These are phyloP conservation scores for Coemansia sp. DNA, from an alignment of 192 early-diverging fungal genomes.

Conservation along the genomic window DNA sequence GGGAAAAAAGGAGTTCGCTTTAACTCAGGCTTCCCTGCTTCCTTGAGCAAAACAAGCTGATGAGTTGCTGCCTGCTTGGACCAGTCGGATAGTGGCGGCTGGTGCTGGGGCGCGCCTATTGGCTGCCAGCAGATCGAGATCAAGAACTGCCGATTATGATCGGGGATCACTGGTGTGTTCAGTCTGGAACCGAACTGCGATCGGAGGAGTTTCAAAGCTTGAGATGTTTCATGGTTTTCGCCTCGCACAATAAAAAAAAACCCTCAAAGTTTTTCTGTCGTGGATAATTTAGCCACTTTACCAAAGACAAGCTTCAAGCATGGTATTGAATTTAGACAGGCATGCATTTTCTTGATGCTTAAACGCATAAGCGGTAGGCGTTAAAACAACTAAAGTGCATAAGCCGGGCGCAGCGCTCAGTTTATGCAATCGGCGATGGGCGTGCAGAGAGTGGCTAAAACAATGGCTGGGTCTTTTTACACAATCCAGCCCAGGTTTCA, in stretches of 20 bases:
- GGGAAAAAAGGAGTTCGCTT: not conserved
- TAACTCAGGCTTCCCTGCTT: not conserved
- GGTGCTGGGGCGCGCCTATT: conserved; percentile 5
- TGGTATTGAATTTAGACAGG: not conserved
- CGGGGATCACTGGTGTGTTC: not conserved
- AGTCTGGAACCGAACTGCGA: not conserved
- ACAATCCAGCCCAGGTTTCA: conserved; percentile 11
- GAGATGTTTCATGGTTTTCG: not conserved
- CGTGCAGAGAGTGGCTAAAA: conserved; percentile 2
- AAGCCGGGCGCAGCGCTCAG: not conserved
- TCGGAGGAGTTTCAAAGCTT: not conserved
- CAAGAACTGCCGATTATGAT: conserved; percentile 7
- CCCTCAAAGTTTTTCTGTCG: no score
- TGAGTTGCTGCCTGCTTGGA: not conserved
- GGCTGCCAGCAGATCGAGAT: conserved; percentile 7
- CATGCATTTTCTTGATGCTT: not conserved
- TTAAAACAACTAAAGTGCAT: not conserved
- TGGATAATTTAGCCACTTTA: not conserved
- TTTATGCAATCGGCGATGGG: not conserved
- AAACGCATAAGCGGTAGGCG: not conserved
- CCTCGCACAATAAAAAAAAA: not conserved
- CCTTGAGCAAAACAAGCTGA: not conserved
- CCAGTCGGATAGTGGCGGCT: not conserved
- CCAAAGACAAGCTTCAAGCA: not conserved
- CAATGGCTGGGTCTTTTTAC: conserved; percentile 6